Conservation (phyloP, 306 rosid genomes). For the Ammopiptanthus mongolicus region DNA sequence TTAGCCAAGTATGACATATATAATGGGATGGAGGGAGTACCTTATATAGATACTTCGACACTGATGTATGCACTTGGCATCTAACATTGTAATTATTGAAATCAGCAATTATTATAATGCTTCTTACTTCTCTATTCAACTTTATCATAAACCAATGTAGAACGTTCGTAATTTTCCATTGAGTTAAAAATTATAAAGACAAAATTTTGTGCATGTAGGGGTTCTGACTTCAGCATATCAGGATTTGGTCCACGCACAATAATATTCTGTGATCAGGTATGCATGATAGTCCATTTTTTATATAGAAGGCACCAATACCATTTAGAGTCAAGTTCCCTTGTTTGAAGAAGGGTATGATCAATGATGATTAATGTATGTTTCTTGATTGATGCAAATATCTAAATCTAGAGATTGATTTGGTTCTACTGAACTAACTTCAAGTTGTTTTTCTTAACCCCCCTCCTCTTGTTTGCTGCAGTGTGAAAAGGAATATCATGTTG, state of each 20-base stretch:
- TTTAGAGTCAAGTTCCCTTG: slow-evolving; percentile 11
- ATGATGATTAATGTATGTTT: neutral
- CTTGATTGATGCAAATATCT: slow-evolving; percentile 12
- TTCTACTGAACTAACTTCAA: slow-evolving; percentile 8
- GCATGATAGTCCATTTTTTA: neutral
- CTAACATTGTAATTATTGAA: slow-evolving; percentile 7
- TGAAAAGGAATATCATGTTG: slow-evolving; percentile 96
- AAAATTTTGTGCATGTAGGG: slow-evolving; percentile 42
- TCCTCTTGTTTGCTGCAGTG: slow-evolving; percentile 49
- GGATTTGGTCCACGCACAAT: slow-evolving; percentile 99
- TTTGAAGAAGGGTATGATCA: slow-evolving; percentile 14
- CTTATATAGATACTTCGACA: slow-evolving; percentile 4
- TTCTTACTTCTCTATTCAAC: slow-evolving; percentile 2
- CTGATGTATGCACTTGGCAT: neutral
- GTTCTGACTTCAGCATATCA: slow-evolving; percentile 90
- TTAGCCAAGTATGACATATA: too few relatives aligned
- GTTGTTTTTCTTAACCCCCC: neutral
- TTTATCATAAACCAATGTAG: slow-evolving; percentile 14
- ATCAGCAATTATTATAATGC: neutral
- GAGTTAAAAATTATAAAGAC: slow-evolving; percentile 14
- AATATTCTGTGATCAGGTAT: slow-evolving; percentile 97
- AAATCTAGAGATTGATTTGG: neutral
- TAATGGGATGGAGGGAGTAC: too few relatives aligned
- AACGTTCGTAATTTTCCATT: neutral
- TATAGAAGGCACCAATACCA: neutral